phyloP scores from a whole-genome alignment of 805 yeast genomes.

The Dipodascus albidus region DNA sequence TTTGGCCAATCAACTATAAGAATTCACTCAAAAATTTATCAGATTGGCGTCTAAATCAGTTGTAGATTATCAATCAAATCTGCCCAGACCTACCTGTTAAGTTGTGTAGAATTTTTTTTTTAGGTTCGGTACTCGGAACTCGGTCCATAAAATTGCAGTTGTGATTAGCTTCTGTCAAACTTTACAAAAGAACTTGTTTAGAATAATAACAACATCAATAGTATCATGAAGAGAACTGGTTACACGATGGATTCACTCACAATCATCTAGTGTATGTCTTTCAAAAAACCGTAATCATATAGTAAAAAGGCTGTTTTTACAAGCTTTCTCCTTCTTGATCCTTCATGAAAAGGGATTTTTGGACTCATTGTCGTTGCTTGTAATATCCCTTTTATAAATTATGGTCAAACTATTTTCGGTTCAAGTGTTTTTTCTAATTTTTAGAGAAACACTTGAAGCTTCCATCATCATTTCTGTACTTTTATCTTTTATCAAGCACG shows the following conservation, averaged over 20 bases:
- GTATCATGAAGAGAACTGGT: background rate
- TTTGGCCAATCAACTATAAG: background rate
- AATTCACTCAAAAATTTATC: background rate
- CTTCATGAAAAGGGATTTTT: background rate
- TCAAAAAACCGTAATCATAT: too few relatives aligned
- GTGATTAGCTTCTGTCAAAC: background rate
- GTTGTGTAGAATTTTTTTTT: too few relatives aligned
- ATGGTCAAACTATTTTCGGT: slow-evolving; percentile 49
- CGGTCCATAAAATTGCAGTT: background rate
- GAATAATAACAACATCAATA: background rate
- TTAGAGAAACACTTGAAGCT: slow-evolving; percentile 92
- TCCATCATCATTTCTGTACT: slow-evolving; percentile 83
- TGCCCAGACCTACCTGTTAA: too few relatives aligned
- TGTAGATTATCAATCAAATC: background rate
- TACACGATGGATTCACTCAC: background rate
- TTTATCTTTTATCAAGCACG: slow-evolving; percentile 83
- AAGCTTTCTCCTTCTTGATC: background rate
- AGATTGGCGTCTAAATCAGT: background rate
- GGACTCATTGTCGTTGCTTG: background rate
- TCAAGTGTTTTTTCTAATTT: slow-evolving; percentile 73
- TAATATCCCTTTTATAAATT: slow-evolving; percentile 3
- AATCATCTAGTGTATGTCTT: background rate
- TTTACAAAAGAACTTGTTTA: too few relatives aligned
- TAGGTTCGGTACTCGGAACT: background rate
- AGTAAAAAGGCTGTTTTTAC: too few relatives aligned